Conservation (phyloP, 352 stramenopile species). For the Aphanomyces cochlioides region DNA sequence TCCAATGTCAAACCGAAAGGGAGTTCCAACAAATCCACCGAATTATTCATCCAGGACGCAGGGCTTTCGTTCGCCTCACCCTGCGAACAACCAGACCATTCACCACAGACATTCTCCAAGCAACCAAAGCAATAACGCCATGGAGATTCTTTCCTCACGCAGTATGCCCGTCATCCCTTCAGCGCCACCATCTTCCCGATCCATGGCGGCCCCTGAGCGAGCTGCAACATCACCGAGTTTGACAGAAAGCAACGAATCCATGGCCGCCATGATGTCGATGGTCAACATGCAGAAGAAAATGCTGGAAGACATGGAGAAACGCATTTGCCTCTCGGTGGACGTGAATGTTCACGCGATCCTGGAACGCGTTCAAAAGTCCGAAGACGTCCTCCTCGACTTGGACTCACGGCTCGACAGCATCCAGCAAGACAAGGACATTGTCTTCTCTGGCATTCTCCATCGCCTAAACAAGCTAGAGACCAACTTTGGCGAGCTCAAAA, state of each 20-base stretch:
- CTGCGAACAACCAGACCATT: too few relatives aligned
- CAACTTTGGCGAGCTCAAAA: background rate
- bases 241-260: background rate
- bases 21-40: too few relatives aligned
- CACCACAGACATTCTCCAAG: too few relatives aligned
- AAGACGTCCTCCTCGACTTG: background rate
- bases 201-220: too few relatives aligned
- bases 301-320: background rate
- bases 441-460: conserved; percentile 1
- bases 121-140: too few relatives aligned
- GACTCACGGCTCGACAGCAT: background rate
- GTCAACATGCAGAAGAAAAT: background rate
- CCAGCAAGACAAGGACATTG: conserved; percentile 17
- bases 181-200: background rate
- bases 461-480: background rate
- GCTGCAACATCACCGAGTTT: too few relatives aligned
- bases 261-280: background rate
- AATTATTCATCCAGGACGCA: too few relatives aligned
- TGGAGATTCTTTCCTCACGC: background rate
- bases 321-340: background rate
- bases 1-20: too few relatives aligned
- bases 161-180: background rate
- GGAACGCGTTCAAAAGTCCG: background rate
- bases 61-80: too few relatives aligned
- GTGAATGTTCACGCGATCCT: background rate